Percentiles rank a stretch among this genome's conserved stretches.
These are phyloP conservation scores for Viola pubescens DNA, from an alignment of 441 rosid species.

Conservation along the genomic window DNA sequence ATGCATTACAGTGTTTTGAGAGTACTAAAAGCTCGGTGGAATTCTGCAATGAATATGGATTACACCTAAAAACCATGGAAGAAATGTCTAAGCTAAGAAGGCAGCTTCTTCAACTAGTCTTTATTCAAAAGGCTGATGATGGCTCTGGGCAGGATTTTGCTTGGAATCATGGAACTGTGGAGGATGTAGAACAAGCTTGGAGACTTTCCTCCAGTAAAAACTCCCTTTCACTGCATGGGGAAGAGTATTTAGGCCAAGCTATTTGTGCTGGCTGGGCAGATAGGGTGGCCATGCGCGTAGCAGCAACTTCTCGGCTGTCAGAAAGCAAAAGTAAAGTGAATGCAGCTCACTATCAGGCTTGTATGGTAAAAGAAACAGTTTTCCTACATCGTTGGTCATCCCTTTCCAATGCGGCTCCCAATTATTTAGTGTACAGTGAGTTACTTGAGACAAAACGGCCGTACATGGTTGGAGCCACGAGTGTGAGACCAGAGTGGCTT, in stretches of 20 bases:
- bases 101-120: slow-evolving; percentile 72
- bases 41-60: slow-evolving; percentile 52
- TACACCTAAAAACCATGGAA: slow-evolving; percentile 77
- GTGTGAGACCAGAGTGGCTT: slow-evolving; percentile 73
- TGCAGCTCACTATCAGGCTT: slow-evolving; percentile 58
- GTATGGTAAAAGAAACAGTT: slow-evolving; percentile 55
- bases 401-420: slow-evolving; percentile 60
- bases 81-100: slow-evolving; percentile 85
- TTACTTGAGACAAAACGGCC: slow-evolving; percentile 61
- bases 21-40: slow-evolving; percentile 30
- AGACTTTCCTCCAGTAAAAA: slow-evolving; percentile 35
- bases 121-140: slow-evolving; percentile 31
- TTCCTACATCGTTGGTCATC: slow-evolving; percentile 78
- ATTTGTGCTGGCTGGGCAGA: slow-evolving; percentile 97
- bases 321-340: slow-evolving; percentile 40
- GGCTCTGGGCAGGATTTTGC: slow-evolving; percentile 38
- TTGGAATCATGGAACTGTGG: slow-evolving; percentile 63
- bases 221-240: slow-evolving; percentile 55
- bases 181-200: slow-evolving; percentile 68
- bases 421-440: slow-evolving; percentile 76
- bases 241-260: slow-evolving; percentile 68
- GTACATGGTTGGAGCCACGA: slow-evolving; percentile 80
- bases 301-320: slow-evolving; percentile 26
- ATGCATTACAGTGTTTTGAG: slow-evolving; percentile 70
- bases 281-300: slow-evolving; percentile 63